Conservation (phyloP, 345 rosid species). For the Microcos paniculata region DNA sequence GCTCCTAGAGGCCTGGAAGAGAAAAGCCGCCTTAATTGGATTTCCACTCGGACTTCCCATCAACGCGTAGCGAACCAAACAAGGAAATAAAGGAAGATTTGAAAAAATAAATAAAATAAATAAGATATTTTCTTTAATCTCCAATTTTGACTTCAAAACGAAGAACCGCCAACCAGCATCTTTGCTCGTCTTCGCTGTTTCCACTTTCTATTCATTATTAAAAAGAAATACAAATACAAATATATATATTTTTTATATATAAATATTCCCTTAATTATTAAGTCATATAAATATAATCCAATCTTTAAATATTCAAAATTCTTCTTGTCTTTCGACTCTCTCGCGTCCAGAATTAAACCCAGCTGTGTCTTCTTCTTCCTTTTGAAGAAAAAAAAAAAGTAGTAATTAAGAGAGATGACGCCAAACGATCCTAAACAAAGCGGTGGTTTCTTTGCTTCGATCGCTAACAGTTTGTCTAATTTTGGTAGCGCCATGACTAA, state of each 20-base stretch:
- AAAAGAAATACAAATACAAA: not conserved
- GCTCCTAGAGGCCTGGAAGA: no score
- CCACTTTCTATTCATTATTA: no score
- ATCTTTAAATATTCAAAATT: not conserved
- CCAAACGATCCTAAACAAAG: constrained; percentile 67
- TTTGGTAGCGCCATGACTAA: constrained; percentile 75
- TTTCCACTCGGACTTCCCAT: not conserved
- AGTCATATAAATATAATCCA: not conserved
- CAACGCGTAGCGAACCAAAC: not conserved
- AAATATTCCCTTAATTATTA: not conserved
- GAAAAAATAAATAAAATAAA: no score
- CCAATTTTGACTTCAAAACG: constrained; percentile 9
- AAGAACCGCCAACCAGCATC: constrained; percentile 20
- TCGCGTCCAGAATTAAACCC: not conserved
- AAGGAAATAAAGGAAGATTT: not conserved
- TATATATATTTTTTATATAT: no score
- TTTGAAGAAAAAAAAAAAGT: not conserved
- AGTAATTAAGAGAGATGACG: constrained; percentile 45
- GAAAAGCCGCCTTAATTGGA: not conserved
- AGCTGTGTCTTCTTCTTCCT: not conserved
- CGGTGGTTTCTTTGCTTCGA: constrained; percentile 82
- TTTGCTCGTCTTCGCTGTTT: constrained; percentile 5
- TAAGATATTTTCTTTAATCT: not conserved
- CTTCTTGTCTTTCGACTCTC: not conserved
- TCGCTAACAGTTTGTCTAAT: constrained; percentile 72